phyloP scores from a whole-genome alignment of 768 basidiomycete genomes.

The Hypsizygus marmoreus region DNA sequence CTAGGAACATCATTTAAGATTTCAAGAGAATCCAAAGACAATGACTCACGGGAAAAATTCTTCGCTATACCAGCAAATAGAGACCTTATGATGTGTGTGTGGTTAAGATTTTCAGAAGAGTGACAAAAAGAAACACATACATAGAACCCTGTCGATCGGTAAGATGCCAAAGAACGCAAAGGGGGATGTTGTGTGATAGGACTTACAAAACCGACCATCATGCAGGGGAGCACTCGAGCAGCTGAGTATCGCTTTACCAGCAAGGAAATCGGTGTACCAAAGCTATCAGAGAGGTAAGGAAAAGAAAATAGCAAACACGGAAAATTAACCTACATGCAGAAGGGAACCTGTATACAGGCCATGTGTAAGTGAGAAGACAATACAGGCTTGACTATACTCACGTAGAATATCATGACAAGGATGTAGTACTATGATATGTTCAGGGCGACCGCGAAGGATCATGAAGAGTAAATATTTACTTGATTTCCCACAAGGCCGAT shows the following conservation, averaged over 20 bases:
- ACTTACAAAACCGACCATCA: conserved; percentile 55
- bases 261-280: conserved; percentile 51
- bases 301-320: not conserved
- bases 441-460: conserved; percentile 1
- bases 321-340: conserved; percentile 40
- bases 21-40: not conserved
- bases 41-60: conserved; percentile 42
- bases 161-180: not conserved
- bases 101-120: not conserved
- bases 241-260: conserved; percentile 51
- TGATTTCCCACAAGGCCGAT: conserved; percentile 46
- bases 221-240: conserved; percentile 45
- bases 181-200: no score
- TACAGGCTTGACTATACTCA: conserved; percentile 16
- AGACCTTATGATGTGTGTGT: conserved; percentile 30
- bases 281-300: conserved; percentile 25
- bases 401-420: conserved; percentile 51
- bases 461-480: conserved; percentile 20
- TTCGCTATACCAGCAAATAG: conserved; percentile 45
- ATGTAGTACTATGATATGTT: conserved; percentile 41
- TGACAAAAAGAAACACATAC: conserved; percentile 24
- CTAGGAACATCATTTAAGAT: conserved; percentile 16
- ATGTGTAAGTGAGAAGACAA: not conserved
- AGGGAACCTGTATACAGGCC: conserved; percentile 34
- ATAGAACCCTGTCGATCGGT: conserved; percentile 37